Percentiles rank a stretch among this genome's conserved stretches.
phyloP scores from a whole-genome alignment of 192 early-diverging fungal genomes.

The Entomortierella lignicola region DNA sequence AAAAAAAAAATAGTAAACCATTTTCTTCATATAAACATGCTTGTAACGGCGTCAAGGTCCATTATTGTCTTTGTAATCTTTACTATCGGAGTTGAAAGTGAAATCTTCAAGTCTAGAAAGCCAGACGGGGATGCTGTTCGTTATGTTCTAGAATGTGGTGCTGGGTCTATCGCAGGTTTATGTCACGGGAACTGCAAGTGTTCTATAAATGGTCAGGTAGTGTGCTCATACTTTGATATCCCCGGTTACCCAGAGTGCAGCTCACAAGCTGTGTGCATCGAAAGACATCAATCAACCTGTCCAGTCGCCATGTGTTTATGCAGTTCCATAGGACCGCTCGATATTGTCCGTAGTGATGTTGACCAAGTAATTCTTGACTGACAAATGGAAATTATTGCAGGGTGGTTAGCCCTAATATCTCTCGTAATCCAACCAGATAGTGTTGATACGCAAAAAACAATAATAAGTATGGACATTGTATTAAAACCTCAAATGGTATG shows the following conservation, averaged over 20 bases:
- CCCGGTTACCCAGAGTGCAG: no score
- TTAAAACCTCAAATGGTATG: conserved; percentile 7
- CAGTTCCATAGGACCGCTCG: no score
- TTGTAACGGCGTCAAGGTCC: conserved; percentile 22
- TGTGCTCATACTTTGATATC: no score
- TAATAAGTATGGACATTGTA: conserved; percentile 12
- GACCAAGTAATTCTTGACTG: no score
- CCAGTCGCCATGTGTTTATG: no score
- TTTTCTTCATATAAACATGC: conserved; percentile 22
- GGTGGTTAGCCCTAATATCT: conserved; percentile 21
- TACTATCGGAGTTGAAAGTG: conserved; percentile 20
- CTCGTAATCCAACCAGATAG: conserved; percentile 25
- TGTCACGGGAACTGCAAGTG: no score
- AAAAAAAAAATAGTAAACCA: conserved; percentile 1
- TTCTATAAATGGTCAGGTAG: no score
- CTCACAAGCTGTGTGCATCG: no score
- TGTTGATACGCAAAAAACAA: conserved; percentile 19
- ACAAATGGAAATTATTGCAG: conserved; percentile 9
- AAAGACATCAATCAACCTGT: no score
- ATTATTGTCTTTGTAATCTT: conserved; percentile 30
- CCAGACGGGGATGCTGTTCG: conserved; percentile 17
- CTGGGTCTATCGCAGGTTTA: conserved; percentile 19
- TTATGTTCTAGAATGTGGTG: conserved; percentile 33
- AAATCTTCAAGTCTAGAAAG: conserved; percentile 16
- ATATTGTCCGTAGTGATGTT: no score